Evolutionary conservation across 345 rosid species (phyloP), one percentile per base, ranked within the genome.

Genomic region (Eucalyptus dawsonii): DNA sequence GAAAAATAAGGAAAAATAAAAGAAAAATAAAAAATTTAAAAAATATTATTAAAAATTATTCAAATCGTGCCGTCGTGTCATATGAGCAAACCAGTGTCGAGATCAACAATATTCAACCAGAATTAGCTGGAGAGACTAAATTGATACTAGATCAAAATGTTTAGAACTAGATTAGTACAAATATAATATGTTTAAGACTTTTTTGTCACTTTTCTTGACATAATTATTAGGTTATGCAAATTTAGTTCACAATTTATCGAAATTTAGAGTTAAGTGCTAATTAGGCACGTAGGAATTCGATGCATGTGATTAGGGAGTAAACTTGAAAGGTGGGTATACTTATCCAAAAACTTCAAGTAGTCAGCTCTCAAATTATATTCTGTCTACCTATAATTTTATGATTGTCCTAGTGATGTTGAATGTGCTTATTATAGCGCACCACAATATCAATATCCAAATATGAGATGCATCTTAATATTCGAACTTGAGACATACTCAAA

Each of bases 61-160:
- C 0, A 53, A 21, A 53, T 53, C 1, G 2, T 53, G 25, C 0
- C 1, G 11, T 53, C 1, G 25, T 53, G 25, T 1, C 2, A 21
- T 53, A 0, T 21, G 58, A 53, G 58, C 11, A 53, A 4, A 53
- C 1, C 0, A 0, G 25, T 21, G 58, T 53, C 0, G 25, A 53
- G 58, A 53, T 8, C 0, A 53, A 0, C 1, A 53, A 53, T 21
- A 53, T 53, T 53, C 2, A 53, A 0, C 0, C 2, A 19, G 0
- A 53, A 53, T 21, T 53, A 53, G 58, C 1, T 8, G 0, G 2
- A 53, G 4, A 53, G 25, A 53, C 5, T 53, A 0, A 21, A 53
- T 53, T 53, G 25, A 0, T 53, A 53, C 0, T 53, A 53, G 25
- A 53, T 53, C 5, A 53, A 53, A 53, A 53, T 53, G 11, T 2